Base-by-base conservation (phyloP, 371 early-diverging fungal species). In the Mucor indicus region DNA sequence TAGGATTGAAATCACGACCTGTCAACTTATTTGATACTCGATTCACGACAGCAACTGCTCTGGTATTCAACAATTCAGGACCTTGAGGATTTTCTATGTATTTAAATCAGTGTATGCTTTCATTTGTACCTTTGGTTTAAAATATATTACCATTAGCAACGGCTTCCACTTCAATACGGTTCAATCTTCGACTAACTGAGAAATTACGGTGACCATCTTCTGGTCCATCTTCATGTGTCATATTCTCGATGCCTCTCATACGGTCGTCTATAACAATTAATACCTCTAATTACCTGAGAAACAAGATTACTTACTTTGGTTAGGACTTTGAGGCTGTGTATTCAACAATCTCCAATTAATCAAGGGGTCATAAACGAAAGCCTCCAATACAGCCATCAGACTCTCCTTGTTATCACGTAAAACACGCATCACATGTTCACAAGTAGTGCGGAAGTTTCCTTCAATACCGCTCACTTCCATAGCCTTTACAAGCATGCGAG, bases 381-480 rank as follows among this genome's bases (percentile, higher is more conserved):
- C 98, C 60, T 98, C 98, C 35, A 98, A 68, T 2, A 98, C 96
- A 36, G 98, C 98, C 98, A 98, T 96, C 60, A 98, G 69, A 65
- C 90, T 89, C 55, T 98, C 98, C 57, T 95, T 94, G 74, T 96
- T 96, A 25, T 89, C 91, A 1, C 98, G 85, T 44, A 98, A 62
- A 0, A 98, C 96, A 24, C 93, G 84, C 96, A 98, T 96, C 0
- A 95, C 95, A 59, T 95, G 86, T 67, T 98, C 93, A 66, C 95
- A 93, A 0, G 98, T 95, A 12, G 87, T 91, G 50, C 95, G 84
- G 80, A 93, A 98, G 59, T 85, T 91, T 50, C 98, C 98, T 67
- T 98, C 95, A 42, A 96, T 95, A 15, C 95, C 95, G 61, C 90
- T 86, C 15, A 84, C 94, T 69, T 98, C 98, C 98, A 98, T 98